Base-by-base conservation (phyloP, 768 basidiomycete genomes). In the Pisolithus albus region DNA sequence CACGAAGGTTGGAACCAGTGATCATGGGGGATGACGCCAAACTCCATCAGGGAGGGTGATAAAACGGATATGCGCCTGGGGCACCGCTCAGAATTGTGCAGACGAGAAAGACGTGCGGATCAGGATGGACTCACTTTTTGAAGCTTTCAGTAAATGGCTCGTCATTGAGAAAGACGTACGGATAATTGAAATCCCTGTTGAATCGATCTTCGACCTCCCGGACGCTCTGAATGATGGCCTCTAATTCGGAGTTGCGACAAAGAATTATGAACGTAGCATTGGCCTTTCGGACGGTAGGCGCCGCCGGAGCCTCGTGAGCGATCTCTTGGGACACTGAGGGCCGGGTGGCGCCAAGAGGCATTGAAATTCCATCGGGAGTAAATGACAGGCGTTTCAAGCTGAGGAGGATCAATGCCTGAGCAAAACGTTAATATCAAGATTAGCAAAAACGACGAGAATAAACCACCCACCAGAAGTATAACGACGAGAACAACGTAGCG, bases 1-100 rank as follows among this genome's bases (percentile, higher is more conserved):
- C 78, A 86, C 19, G 74, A 70, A 0, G 88, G 88, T 54, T 86
- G 81, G 56, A 71, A 67, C 88, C 88, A 90, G 49, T 86, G 75
- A 15, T 81, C 75, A 21, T 59, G 64, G 7, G 82, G 80, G 47
- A 90, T 79, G 11, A 73, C 55, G 5, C 82, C 84, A 61, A 84
- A 86, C 18, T 70, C 61, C 50, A 80, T 79, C n/a, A 68, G 65
- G 7, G 75, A 69, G 13, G 64, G 55, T 1, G 76, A 79, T 19
- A 80, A 46, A 6, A 70, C 66, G 16, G 64, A 59, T 18, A 72
- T 38, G 23, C 66, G 67, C 32, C 74, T 69, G 23, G 62, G 46
- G 50, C 50, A 16, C 68, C 53, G 46, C 61, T 66, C 54, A 34
- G 50, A 11, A 6, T 19, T 26, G 18, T 5, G 9, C 18, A 23